Evolutionary conservation across 2,329 filamentous ascomycete species (phyloP).

Genomic region (Elsinoe arachidis): DNA sequence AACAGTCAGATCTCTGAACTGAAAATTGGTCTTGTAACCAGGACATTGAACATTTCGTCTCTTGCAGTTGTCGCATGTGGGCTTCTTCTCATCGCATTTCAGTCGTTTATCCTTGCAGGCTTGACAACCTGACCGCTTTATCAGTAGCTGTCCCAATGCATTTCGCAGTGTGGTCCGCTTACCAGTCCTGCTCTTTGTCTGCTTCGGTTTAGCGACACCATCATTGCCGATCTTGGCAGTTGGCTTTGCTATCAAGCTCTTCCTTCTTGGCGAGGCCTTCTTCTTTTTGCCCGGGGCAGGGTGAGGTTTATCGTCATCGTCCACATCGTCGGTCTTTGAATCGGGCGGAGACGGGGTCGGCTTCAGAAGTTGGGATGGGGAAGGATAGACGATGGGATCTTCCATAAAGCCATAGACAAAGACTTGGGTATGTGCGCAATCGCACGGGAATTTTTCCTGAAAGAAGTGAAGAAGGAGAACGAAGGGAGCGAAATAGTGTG

Average conservation of each 20-base stretch:
- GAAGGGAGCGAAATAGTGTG: neutral
- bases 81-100: constrained; percentile 67
- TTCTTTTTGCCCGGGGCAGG: constrained; percentile 18
- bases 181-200: constrained; percentile 70
- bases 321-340: constrained; percentile 22
- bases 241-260: constrained; percentile 19
- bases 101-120: constrained; percentile 66
- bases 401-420: constrained; percentile 29
- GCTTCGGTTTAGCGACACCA: constrained; percentile 52
- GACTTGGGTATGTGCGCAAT: constrained; percentile 4
- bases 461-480: neutral
- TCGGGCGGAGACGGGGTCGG: constrained; percentile 25
- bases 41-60: constrained; percentile 58
- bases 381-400: constrained; percentile 53
- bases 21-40: constrained; percentile 67
- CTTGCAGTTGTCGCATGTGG: constrained; percentile 57
- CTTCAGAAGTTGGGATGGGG: constrained; percentile 47
- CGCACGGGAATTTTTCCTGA: neutral
- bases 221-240: constrained; percentile 24
- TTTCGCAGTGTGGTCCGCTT: constrained; percentile 21
- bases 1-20: constrained; percentile 35
- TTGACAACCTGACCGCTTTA: constrained; percentile 49
- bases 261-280: constrained; percentile 18
- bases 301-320: constrained; percentile 21
- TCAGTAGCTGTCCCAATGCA: constrained; percentile 17